Conservation (phyloP, 306 rosid species). For the Gillenia trifoliata region DNA sequence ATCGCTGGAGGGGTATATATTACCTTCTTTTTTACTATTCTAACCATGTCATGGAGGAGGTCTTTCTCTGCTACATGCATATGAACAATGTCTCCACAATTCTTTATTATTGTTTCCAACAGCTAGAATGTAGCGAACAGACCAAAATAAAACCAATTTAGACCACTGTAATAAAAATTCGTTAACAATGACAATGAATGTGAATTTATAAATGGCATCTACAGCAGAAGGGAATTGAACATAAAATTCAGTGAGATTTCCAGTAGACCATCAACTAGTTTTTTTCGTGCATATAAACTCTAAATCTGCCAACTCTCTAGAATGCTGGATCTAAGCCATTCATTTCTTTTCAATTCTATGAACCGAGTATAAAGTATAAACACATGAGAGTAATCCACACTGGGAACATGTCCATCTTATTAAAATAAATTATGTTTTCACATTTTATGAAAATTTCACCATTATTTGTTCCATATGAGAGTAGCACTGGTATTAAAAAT, state of each 20-base stretch:
- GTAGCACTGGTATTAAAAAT: neutral
- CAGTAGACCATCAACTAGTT: neutral
- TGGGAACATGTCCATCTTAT: neutral
- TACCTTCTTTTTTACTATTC: slow-evolving; percentile 87
- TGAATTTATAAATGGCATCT: neutral
- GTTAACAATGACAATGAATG: slow-evolving; percentile 15
- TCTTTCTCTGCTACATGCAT: slow-evolving; percentile 99
- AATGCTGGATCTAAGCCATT: neutral
- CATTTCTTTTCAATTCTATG: neutral
- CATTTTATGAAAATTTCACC: neutral
- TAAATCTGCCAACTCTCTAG: neutral
- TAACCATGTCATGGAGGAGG: slow-evolving; percentile 92
- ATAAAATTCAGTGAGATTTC: neutral
- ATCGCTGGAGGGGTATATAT: slow-evolving; percentile 14
- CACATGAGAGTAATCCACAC: neutral
- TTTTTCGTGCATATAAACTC: neutral
- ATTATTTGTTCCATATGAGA: neutral
- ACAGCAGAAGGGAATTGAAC: neutral
- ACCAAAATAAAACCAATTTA: slow-evolving; percentile 41
- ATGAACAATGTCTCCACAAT: slow-evolving; percentile 96
- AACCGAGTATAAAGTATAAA: neutral
- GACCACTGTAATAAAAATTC: slow-evolving; percentile 23
- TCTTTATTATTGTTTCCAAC: slow-evolving; percentile 86
- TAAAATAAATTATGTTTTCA: neutral
- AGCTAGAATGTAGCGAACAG: slow-evolving; percentile 55